phyloP scores from a whole-genome alignment of 768 basidiomycete genomes.

The Wakefieldia striispora region DNA sequence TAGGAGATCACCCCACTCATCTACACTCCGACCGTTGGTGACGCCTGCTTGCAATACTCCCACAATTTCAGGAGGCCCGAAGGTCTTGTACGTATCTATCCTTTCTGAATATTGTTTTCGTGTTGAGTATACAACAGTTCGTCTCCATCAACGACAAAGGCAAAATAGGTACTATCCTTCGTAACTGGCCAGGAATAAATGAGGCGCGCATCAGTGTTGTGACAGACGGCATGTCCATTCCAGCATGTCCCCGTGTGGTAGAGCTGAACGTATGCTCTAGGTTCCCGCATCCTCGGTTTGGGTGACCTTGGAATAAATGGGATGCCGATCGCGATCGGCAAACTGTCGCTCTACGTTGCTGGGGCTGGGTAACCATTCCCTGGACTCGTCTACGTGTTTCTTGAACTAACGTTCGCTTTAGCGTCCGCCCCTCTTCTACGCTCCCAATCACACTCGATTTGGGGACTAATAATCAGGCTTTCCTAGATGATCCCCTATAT shows the following conservation, averaged over 20 bases:
- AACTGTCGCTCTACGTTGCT: slow-evolving; percentile 85
- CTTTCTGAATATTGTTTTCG: background rate
- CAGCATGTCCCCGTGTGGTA: background rate
- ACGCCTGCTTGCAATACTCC: slow-evolving; percentile 83
- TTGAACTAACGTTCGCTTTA: slow-evolving; percentile 24
- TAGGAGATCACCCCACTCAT: slow-evolving; percentile 72
- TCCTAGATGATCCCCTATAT: slow-evolving; percentile 85
- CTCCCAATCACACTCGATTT: slow-evolving; percentile 86
- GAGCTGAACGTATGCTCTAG: slow-evolving; percentile 32
- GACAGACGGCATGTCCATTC: slow-evolving; percentile 65
- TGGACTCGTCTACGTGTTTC: background rate
- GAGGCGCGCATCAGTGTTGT: slow-evolving; percentile 90
- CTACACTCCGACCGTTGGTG: slow-evolving; percentile 91
- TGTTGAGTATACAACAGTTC: slow-evolving; percentile 43
- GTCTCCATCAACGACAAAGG: slow-evolving; percentile 85
- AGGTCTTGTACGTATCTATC: slow-evolving; percentile 51
- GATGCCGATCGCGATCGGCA: slow-evolving; percentile 90
- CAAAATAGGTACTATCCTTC: slow-evolving; percentile 64
- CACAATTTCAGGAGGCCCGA: slow-evolving; percentile 75
- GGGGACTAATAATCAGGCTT: slow-evolving; percentile 81
- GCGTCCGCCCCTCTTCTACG: slow-evolving; percentile 74
- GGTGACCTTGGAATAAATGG: slow-evolving; percentile 83
- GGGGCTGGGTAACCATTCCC: slow-evolving; percentile 69
- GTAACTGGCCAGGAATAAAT: slow-evolving; percentile 67
- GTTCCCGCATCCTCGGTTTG: slow-evolving; percentile 85